These are phyloP conservation scores for Triangularia setosa DNA, from an alignment of 2,329 filamentous ascomycete genomes.

Conservation along the genomic window DNA sequence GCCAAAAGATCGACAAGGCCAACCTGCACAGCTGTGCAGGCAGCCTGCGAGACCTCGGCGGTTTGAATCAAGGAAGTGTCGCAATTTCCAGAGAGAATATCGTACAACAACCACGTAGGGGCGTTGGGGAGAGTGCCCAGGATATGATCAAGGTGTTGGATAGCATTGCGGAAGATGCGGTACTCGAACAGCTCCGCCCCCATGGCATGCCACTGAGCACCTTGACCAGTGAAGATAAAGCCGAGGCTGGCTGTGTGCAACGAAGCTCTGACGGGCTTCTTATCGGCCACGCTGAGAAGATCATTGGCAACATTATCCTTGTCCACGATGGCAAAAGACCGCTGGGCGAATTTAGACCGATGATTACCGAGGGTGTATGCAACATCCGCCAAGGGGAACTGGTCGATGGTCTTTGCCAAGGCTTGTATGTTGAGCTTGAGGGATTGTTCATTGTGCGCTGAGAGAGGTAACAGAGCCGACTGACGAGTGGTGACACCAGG, in stretches of 20 bases:
- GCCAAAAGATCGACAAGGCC: conserved; percentile 38
- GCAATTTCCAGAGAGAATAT: conserved; percentile 8
- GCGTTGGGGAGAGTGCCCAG: conserved; percentile 6
- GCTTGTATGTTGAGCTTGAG: conserved; percentile 6
- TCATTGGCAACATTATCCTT: neutral
- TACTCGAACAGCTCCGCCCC: conserved; percentile 26
- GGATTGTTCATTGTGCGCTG: conserved; percentile 5
- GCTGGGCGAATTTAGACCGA: neutral
- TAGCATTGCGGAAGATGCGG: conserved; percentile 18
- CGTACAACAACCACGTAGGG: conserved; percentile 2
- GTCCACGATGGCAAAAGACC: conserved; percentile 1
- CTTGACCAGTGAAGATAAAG: conserved; percentile 31
- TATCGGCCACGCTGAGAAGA: neutral
- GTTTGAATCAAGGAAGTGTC: conserved; percentile 16
- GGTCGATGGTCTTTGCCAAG: neutral
- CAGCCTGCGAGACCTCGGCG: conserved; percentile 29
- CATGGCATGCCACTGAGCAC: conserved; percentile 31
- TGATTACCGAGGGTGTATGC: conserved; percentile 4
- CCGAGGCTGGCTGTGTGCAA: conserved; percentile 4
- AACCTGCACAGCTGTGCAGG: conserved; percentile 40
- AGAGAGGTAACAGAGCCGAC: neutral
- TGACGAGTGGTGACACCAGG: neutral
- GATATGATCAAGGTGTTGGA: conserved; percentile 6
- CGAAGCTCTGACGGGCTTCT: neutral
- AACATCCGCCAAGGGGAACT: conserved; percentile 2